phyloP scores from a whole-genome alignment of 2,329 filamentous ascomycete genomes.

The Phoma sp. region DNA sequence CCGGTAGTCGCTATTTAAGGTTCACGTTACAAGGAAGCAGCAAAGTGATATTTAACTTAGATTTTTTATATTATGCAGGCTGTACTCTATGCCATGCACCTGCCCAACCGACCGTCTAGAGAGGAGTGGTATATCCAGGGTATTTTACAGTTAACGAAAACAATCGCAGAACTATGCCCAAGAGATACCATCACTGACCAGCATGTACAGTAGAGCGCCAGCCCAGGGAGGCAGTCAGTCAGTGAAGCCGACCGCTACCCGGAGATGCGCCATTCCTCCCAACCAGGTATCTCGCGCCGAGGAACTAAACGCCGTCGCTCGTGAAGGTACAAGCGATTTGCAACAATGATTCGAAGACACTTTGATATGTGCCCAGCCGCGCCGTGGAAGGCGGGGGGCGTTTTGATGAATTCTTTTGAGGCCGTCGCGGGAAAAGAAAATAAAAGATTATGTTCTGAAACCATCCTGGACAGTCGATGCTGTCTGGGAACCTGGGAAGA shows the following conservation, averaged over 20 bases:
- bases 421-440: constrained; percentile 28
- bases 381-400: constrained; percentile 25
- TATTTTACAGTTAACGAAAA: constrained; percentile 39
- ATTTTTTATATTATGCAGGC: constrained; percentile 11
- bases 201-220: not conserved
- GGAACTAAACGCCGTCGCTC: constrained; percentile 37
- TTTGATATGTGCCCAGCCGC: constrained; percentile 28
- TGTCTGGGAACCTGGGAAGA: constrained; percentile 11
- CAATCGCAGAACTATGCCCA: constrained; percentile 3
- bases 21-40: no score
- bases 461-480: not conserved
- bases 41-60: not conserved
- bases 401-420: constrained; percentile 20
- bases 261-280: constrained; percentile 10
- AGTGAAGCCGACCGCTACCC: constrained; percentile 1
- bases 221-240: constrained; percentile 1
- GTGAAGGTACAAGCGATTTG: not conserved
- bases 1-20: no score
- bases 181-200: constrained; percentile 26
- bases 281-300: constrained; percentile 22
- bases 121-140: constrained; percentile 48
- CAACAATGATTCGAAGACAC: constrained; percentile 1
- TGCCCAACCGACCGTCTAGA: constrained; percentile 31
- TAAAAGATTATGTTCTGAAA: constrained; percentile 11
- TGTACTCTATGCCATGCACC: constrained; percentile 8